Evolutionary conservation across 78 protist species (phyloP).

Genomic region (Dictyostelium purpureum): DNA sequence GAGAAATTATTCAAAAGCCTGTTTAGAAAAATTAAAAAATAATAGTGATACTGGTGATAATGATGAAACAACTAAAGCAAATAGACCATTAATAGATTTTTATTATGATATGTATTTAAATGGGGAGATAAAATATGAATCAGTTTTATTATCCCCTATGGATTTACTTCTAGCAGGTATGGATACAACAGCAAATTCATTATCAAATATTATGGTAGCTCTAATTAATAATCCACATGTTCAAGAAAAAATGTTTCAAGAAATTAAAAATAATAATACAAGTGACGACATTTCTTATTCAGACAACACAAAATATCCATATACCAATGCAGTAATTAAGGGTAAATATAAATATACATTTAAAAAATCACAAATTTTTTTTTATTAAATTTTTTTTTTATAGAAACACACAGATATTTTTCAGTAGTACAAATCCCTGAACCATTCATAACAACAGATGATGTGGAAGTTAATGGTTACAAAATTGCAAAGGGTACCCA

Average conservation of each 20-base stretch:
- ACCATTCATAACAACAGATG: neutral
- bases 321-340: neutral
- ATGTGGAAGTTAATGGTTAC: neutral
- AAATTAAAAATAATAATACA: neutral
- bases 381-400: too few relatives aligned
- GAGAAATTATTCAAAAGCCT: neutral
- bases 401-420: conserved; percentile 11
- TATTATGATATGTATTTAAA: neutral
- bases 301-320: neutral
- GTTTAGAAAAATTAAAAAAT: neutral
- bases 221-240: conserved; percentile 31
- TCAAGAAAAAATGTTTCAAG: conserved; percentile 31
- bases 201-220: neutral
- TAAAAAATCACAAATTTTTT: too few relatives aligned
- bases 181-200: neutral
- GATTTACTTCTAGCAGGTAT: conserved; percentile 7
- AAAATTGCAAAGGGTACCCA: conserved; percentile 50
- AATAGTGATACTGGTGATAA: neutral
- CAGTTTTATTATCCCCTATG: neutral
- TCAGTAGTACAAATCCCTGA: conserved; percentile 19
- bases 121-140: neutral
- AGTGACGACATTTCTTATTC: neutral
- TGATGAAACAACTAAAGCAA: neutral
- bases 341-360: too few relatives aligned
- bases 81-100: neutral